These are phyloP conservation scores for Cornus kousa DNA, from an alignment of 148 eudicot species.

Conservation along the genomic window DNA sequence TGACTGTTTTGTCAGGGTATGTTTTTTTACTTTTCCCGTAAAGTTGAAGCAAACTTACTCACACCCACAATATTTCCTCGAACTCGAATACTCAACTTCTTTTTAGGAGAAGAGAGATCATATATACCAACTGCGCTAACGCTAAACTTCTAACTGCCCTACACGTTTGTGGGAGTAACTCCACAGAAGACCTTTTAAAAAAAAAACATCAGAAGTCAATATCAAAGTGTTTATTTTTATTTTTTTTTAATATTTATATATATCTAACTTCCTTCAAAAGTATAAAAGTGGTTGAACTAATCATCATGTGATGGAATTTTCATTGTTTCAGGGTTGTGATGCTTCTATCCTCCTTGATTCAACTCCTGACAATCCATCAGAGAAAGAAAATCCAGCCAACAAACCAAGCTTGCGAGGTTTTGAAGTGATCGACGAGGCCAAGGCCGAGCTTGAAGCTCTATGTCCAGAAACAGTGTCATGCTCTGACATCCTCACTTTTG, in stretches of 20 bases:
- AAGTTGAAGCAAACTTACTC: too few species aligned
- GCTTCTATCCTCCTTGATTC: slow-evolving; percentile 46
- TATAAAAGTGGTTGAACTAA: background rate
- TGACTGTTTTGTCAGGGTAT: slow-evolving; percentile 52
- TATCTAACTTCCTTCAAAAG: background rate
- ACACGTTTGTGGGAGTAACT: too few species aligned
- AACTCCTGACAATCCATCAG: slow-evolving; percentile 29
- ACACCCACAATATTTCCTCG: too few species aligned
- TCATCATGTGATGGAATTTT: too few species aligned
- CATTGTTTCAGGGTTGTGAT: slow-evolving; percentile 45
- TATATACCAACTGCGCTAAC: too few species aligned
- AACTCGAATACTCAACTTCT: too few species aligned
- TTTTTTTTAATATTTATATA: too few species aligned
- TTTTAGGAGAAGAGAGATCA: too few species aligned
- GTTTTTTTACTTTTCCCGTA: background rate
- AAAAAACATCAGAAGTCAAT: background rate
- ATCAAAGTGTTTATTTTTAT: background rate
- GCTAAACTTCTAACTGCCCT: too few species aligned
- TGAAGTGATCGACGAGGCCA: slow-evolving; percentile 46
- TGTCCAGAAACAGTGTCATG: slow-evolving; percentile 49
- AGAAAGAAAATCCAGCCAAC: slow-evolving; percentile 39
- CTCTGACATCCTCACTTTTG: slow-evolving; percentile 45
- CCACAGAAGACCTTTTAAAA: too few species aligned
- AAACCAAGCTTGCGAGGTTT: slow-evolving; percentile 37
- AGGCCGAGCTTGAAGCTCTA: slow-evolving; percentile 34